phyloP scores from a whole-genome alignment of 495 filamentous ascomycete genomes.

The Penicillium fimorum region DNA sequence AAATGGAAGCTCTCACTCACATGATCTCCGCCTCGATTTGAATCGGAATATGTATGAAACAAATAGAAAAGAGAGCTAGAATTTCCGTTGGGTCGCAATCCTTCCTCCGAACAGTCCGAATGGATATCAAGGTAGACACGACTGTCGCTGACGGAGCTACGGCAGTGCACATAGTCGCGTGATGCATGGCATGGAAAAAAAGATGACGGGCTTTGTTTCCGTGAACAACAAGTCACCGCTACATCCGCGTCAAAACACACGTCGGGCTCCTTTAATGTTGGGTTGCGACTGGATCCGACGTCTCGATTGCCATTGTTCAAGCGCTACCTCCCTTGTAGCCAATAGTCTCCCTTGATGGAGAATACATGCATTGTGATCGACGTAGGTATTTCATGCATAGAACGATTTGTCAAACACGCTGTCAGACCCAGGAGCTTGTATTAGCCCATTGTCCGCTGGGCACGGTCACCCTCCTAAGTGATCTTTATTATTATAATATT shows the following conservation, averaged over 20 bases:
- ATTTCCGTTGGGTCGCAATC: constrained; percentile 14
- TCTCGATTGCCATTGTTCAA: constrained; percentile 1
- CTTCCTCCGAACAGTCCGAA: constrained; percentile 42
- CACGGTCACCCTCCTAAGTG: neutral
- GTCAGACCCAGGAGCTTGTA: constrained; percentile 13
- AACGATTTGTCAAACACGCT: constrained; percentile 22
- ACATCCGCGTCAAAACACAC: constrained; percentile 19
- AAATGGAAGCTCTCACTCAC: constrained; percentile 13
- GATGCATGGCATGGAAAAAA: constrained; percentile 23
- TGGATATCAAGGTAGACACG: constrained; percentile 39
- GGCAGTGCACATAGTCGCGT: constrained; percentile 19
- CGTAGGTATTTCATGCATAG: constrained; percentile 26
- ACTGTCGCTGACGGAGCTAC: constrained; percentile 19
- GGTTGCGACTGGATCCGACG: constrained; percentile 4
- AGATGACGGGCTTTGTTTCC: constrained; percentile 8
- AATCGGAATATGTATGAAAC: constrained; percentile 5
- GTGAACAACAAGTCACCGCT: constrained; percentile 30
- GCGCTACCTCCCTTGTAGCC: neutral
- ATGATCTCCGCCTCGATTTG: constrained; percentile 11
- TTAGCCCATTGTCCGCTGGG: constrained; percentile 3
- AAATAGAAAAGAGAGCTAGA: neutral
- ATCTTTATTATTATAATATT: neutral
- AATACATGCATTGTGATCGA: constrained; percentile 22
- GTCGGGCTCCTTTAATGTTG: constrained; percentile 5
- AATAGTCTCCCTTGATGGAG: neutral